Base-by-base conservation (phyloP, 2,329 filamentous ascomycete species). In the Juglanconis sp. region DNA sequence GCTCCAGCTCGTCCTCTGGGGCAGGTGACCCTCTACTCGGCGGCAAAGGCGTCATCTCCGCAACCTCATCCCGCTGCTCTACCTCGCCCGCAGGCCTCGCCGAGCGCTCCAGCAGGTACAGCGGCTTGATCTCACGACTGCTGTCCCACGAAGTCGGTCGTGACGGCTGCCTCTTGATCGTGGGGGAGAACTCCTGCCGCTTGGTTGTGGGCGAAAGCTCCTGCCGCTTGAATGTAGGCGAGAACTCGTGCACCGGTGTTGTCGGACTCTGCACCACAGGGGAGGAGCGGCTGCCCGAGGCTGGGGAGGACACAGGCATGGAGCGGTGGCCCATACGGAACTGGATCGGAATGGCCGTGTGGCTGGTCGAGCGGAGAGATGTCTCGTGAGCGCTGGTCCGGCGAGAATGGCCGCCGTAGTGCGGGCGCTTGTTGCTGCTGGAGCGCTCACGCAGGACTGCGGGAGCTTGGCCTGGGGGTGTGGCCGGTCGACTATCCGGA, bases 91-190 rank as follows among this genome's bases (percentile, higher is more conserved):
- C 62, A 4, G 68, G 64, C 8, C 79, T 76, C 3, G 48, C 57
- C 7, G 77, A 77, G 64, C 77, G 86, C 72, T 96, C 90, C 6
- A 96, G 85, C 30, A 96, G 86, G 73, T 90, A 94, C 8, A 97
- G 77, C 0, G 93, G 93, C 66, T 90, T 87, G 68, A 93, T 88
- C 69, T 95, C 91, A 57, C 83, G 83, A 17, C 81, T 81, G 64
- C 75, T 84, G 49, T 87, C 85, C 85, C 85, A 87, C 0, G 84
- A 87, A 11, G 77, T 85, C 11, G 84, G 84, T 5, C 85, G 79
- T 30, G 78, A 36, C 51, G 47, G 55, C 34, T 53, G 53, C 42
- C 52, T 63, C 31, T 44, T 53, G 8, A 5, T 42, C 3, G 53
- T 42, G 8, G 53, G 46, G 9, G 46, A 48, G 46, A 48, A 48